Evolutionary conservation across 345 rosid species (phyloP), one percentile per base, ranked within the genome.

Genomic region (Hirschfeldia incana): DNA sequence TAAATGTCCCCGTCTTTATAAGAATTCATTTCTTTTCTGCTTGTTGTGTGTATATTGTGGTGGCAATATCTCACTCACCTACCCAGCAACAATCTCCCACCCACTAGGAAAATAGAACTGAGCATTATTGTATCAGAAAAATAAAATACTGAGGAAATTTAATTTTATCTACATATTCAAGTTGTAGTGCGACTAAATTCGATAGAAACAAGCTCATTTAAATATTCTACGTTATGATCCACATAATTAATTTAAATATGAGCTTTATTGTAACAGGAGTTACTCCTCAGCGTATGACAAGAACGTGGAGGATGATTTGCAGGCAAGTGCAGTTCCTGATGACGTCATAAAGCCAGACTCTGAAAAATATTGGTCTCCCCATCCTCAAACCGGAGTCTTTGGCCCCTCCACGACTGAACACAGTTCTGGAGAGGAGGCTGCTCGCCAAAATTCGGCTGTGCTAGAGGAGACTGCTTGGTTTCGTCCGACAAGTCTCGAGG

Each of bases 401-500:
- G 97, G 97, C 21, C 98, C 98, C 4, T 86, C 88, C 29, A 32
- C 75, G 0, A 6, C 85, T 0, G 90, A 84, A 16, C 78, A 81
- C 9, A 71, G 44, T 42, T 1, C 83, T 0, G 76, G 51, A 15
- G 80, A 78, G 0, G 86, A 75, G 2, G 80, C 62, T 27, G 64
- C 64, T 57, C 13, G 69, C 29, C 69, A 64, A 46, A 42, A 85
- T 51, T 51, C 85, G 1, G 84, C 92, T 0, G 87, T 80, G 58
- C 57, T 89, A 76, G 97, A 94, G 80, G 93, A 94, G 83, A 87
- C 87, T 73, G 97, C 98, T 5, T 94, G 97, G 97, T 94, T 92
- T 84, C 97, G 98, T 49, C 97, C 97, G 2, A 92, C 92, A 0
- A 88, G 92, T 79, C 88, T 94, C 2, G 97, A 94, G 88, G 98